Conservation (phyloP, 169 alveolate species). For the Theileria parva region DNA sequence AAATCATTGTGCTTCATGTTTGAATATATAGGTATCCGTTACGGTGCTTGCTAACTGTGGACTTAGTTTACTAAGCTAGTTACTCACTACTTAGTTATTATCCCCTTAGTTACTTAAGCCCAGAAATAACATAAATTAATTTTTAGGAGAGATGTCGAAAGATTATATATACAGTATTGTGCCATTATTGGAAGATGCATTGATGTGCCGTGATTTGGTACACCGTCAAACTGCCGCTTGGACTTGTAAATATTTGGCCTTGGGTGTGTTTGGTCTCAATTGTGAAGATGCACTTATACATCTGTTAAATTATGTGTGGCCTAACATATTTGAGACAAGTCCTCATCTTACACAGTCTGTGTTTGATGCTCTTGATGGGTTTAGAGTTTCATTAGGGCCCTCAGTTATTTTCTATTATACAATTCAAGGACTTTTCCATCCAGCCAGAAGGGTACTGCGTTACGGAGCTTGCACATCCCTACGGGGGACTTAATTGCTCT, state of each 20-base stretch:
- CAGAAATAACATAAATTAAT: no score
- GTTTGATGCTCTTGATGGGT: slow-evolving; percentile 98
- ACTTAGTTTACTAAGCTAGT: neutral
- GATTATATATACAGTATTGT: slow-evolving; percentile 97
- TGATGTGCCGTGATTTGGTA: slow-evolving; percentile 97
- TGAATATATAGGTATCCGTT: slow-evolving; percentile 90
- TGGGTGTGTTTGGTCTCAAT: slow-evolving; percentile 92
- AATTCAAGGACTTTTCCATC: slow-evolving; percentile 98
- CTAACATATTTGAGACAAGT: slow-evolving; percentile 98
- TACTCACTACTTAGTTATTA: neutral
- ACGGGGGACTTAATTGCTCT: no score
- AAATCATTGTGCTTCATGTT: slow-evolving; percentile 99
- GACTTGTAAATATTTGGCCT: slow-evolving; percentile 97
- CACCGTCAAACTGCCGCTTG: slow-evolving; percentile 99
- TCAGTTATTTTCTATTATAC: slow-evolving; percentile 93
- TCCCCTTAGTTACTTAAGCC: no score
- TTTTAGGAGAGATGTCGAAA: slow-evolving; percentile 84
- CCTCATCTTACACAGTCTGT: slow-evolving; percentile 97
- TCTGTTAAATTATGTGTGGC: slow-evolving; percentile 98
- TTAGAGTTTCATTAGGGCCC: slow-evolving; percentile 98
- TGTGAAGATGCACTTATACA: slow-evolving; percentile 97
- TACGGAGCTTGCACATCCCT: neutral
- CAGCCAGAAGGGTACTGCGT: slow-evolving; percentile 95
- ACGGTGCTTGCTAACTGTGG: no score
- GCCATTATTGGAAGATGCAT: slow-evolving; percentile 98